Evolutionary conservation across 2,329 filamentous ascomycete species (phyloP).

Genomic region (Apiospora pterosperma): DNA sequence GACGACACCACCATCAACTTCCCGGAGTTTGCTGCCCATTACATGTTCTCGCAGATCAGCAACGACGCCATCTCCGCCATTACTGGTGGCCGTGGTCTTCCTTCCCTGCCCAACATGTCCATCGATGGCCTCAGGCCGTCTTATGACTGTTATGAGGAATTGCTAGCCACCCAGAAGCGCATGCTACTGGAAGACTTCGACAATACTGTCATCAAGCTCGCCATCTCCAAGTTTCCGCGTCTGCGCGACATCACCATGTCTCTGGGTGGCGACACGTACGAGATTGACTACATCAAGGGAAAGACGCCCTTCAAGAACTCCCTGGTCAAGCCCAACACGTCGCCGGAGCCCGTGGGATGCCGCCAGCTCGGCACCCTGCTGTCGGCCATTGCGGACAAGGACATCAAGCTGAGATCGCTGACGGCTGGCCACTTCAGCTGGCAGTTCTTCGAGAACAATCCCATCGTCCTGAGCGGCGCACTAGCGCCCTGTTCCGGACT

Average conservation of each 20-base stretch:
- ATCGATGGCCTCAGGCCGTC: neutral
- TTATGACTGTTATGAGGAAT: neutral
- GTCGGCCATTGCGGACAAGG: conserved; percentile 13
- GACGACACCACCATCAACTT: neutral
- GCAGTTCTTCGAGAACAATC: conserved; percentile 19
- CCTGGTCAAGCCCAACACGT: neutral
- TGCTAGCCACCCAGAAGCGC: neutral
- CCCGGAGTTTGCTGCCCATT: neutral
- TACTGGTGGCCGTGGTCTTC: neutral
- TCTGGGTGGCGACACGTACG: conserved; percentile 11
- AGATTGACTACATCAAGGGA: neutral
- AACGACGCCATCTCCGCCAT: neutral
- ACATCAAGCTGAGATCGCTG: conserved; percentile 15
- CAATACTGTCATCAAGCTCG: conserved; percentile 14
- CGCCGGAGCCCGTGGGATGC: conserved; percentile 15
- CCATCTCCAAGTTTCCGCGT: conserved; percentile 18
- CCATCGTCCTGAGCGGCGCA: conserved; percentile 13
- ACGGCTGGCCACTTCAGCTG: conserved; percentile 18
- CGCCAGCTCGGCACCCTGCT: conserved; percentile 21
- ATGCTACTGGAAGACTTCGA: conserved; percentile 10
- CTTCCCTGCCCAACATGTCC: neutral
- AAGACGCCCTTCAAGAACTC: conserved; percentile 3
- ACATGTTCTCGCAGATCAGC: neutral
- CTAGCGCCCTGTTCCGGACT: conserved; percentile 19
- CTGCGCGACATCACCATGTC: conserved; percentile 19